Evolutionary conservation across 179 eudicot species (phyloP), one percentile per base, ranked within the genome.

Genomic region (Amaranthus tricolor): DNA sequence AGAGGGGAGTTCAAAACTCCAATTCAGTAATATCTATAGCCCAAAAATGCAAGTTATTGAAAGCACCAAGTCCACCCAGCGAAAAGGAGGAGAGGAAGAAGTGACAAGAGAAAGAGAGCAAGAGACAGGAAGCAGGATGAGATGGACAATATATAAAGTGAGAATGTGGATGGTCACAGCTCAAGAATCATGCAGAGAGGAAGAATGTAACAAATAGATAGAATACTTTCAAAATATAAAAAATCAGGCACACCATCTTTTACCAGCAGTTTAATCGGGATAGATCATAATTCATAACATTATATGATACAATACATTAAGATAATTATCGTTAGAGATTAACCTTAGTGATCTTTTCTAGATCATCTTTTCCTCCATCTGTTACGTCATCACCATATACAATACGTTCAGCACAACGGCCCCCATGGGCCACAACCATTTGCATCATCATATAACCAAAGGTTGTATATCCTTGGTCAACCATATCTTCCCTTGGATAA

Each of bases 371-470:
- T 81, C 96, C 97, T 52, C 97, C 98, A 87, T 94, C 98, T 73
- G 97, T 91, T 56, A 91, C 60, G 63, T 94, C 96, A 84, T 90
- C 89, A 51, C 98, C 98, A 85, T 87, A 91, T 48, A 94, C 88
- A 76, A 94, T 78, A 68, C 86, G 91, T 80, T 94, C 98, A 70
- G 98, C 97, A 83, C 97, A 94, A 20, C 89, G 96, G 43, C 97
- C 98, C 56, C 98, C 98, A 84, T 94, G 98, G 74, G 98, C 96
- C 55, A 91, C 97, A 68, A 94, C 92, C 98, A 94, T 94, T 88
- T 94, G 98, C 98, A 94, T 94, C 86, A 88, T 86, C 96, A 94
- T 85, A 85, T 94, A 94, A 78, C 98, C 97, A 82, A 91, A 86
- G 62, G 98, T 91, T 56, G 94, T 86, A 76, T 87, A 88, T 43